Evolutionary conservation across 2,329 filamentous ascomycete genomes (phyloP).

Genomic region (Aspergillus brunneoviolaceus): DNA sequence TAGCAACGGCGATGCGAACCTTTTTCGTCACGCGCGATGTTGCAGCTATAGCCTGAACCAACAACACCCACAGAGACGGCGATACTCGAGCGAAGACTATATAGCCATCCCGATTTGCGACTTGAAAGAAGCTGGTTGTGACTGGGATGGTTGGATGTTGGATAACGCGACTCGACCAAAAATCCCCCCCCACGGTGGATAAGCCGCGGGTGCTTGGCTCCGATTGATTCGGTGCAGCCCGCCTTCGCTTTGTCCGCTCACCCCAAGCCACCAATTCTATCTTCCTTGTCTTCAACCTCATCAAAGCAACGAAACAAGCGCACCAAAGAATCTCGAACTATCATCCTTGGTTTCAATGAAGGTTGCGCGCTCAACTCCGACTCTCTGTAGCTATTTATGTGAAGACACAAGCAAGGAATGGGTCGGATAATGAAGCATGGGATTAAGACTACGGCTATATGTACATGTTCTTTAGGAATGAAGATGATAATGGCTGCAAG

Average conservation of each 20-base stretch:
- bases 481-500: constrained; percentile 11
- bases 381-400: background rate
- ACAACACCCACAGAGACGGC: background rate
- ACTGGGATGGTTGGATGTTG: background rate
- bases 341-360: background rate
- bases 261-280: background rate
- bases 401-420: background rate
- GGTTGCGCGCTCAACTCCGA: background rate
- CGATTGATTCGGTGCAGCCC: background rate
- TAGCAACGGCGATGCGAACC: background rate
- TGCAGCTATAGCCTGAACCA: background rate
- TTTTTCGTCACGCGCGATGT: background rate
- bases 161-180: background rate
- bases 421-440: constrained; percentile 2
- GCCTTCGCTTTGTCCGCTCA: background rate
- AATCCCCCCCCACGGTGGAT: background rate
- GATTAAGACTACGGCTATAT: constrained; percentile 5
- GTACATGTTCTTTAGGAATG: constrained; percentile 8
- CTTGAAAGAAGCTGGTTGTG: background rate
- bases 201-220: background rate
- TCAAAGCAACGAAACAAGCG: background rate
- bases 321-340: background rate
- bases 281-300: background rate
- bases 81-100: background rate
- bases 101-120: background rate